Evolutionary conservation across 176 grass and related monocot species (phyloP), one percentile per base, ranked within the genome.

Genomic region (Pharus latifolius): DNA sequence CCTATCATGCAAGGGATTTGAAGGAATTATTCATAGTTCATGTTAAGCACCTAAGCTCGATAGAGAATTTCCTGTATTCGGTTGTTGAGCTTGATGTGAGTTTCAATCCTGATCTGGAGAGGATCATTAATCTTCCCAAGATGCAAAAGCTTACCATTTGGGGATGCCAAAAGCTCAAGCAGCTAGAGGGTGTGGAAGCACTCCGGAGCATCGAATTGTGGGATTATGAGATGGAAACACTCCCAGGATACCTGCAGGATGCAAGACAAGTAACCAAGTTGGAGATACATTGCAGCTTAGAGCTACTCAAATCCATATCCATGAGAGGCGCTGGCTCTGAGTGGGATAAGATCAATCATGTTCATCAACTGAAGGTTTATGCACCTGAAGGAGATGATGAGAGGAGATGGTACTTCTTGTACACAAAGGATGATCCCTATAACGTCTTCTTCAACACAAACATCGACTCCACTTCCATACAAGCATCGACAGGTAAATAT

Each of bases 391-490:
- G 8, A 22, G n/a, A 16, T 32, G 31, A 17, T 28, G 0, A 0
- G 4, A 50, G 12, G 13, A 56, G 47, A 57, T 32, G 49, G 30
- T 28, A 27, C 0, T 6, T 81, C 0, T 10, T 29, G 1, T 73
- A 58, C 41, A 68, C 14, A 48, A 26, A 51, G 37, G 10, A 35
- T 1, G 10, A 35, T 1, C 28, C 63, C 11, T 27, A 19, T 51
- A 32, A 7, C n/a, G n/a, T n/a, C n/a, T n/a, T n/a, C 4, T 47
- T 67, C 5, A 51, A 78, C 19, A 77, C 62, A 34, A 67, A 77
- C 18, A 22, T 45, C 35, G 29, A 20, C 32, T 2, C 0, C 11
- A 41, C 7, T 32, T 15, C 37, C 3, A 4, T n/a, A 32, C 10
- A n/a, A n/a, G n/a, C n/a, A n/a, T n/a, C n/a, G n/a, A n/a, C n/a